Conservation (phyloP, 2,329 filamentous ascomycete genomes). For the Aureobasidium uvarum region DNA sequence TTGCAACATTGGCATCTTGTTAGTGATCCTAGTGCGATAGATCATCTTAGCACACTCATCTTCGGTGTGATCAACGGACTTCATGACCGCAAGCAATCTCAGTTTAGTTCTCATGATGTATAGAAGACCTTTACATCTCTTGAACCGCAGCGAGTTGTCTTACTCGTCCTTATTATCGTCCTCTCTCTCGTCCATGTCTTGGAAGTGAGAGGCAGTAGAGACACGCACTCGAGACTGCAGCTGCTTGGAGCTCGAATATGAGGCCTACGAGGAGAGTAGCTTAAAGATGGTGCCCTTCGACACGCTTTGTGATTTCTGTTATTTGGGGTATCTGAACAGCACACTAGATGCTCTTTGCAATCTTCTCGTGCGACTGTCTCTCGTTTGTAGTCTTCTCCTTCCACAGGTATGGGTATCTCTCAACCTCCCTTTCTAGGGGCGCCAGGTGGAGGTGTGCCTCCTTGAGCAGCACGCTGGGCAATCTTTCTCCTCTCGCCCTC, state of each 20-base stretch:
- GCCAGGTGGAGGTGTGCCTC: constrained; percentile 7
- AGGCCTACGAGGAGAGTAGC: background rate
- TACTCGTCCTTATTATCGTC: no score
- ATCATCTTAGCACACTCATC: no score
- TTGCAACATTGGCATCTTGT: no score
- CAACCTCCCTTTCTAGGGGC: constrained; percentile 25
- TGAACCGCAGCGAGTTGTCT: no score
- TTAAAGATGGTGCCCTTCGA: background rate
- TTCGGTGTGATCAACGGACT: no score
- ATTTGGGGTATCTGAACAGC: constrained; percentile 1
- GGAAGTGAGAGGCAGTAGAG: no score
- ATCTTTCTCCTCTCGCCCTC: constrained; percentile 49
- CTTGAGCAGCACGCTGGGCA: constrained; percentile 26
- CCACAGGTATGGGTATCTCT: background rate
- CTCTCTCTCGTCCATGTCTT: no score
- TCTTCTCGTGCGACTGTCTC: background rate
- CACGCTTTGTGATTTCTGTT: background rate
- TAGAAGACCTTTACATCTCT: no score
- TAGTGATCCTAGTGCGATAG: no score
- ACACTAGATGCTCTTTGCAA: background rate
- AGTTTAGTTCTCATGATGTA: no score
- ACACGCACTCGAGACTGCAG: no score
- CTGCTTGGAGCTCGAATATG: background rate
- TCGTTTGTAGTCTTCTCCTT: background rate
- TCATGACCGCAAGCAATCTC: no score